Base-by-base conservation (phyloP, 2,329 filamentous ascomycete genomes). In the Biscogniauxia mediterranea region DNA sequence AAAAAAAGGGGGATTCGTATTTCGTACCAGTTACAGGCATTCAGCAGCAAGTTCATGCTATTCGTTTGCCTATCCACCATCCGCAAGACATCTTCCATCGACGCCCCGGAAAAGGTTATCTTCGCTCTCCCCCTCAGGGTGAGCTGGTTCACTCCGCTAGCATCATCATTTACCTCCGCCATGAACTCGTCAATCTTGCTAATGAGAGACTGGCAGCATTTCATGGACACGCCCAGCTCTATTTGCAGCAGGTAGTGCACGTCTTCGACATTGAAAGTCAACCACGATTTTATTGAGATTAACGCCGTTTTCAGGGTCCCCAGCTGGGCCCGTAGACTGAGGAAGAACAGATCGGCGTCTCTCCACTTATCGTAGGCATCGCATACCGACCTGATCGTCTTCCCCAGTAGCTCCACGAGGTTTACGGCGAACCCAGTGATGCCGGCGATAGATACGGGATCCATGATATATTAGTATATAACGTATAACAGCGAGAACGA, bases 21-120 rank as follows among this genome's bases (percentile, higher is more conserved):
- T 17, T 5, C 28, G 25, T 25, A 59, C 53, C 50, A 59, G 49
- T 59, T 52, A 28, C 56, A 59, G 8, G 56, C 53, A 32, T 26
- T 56, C 21, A 59, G 50, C 2, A 58, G 38, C 25, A 61, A 17
- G 21, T 52, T 56, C 53, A 61, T 56, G n/a, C 56, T 59, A 26
- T 38, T 32, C 51, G 50, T 62, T 32, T 59, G 56, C 8, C 38
- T 9, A 52, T 61, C 56, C 5, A 61, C 32, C 38, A 54, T 59
- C 25, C 50, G 13, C 19, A 52, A 32, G 15, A 58, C 50, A 42
- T 57, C 25, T 46, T 60, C 54, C 19, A 55, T 51, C 42, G 46
- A 60, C 21, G 57, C 26, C 9, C 26, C 38, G 7, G 28, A 52
- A 15, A 55, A 38, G 1, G 59, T 25, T 9, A 57, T 25, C 32